Percentiles rank a stretch among this genome's conserved stretches.
phyloP scores from a whole-genome alignment of 140 eudicot species.

The Bidens hawaiensis region DNA sequence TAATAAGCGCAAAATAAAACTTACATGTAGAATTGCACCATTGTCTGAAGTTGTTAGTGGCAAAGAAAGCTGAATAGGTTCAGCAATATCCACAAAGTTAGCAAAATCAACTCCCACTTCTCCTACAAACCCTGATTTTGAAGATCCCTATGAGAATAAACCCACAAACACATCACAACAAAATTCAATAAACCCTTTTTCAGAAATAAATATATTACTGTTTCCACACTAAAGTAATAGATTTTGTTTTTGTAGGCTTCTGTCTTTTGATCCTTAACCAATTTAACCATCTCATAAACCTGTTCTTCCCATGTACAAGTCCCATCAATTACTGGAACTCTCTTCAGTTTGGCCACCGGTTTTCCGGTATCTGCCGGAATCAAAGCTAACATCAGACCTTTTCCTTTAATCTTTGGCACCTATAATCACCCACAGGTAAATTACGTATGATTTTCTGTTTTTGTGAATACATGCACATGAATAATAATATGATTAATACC shows the following conservation, averaged over 20 bases:
- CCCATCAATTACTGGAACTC: constrained; percentile 60
- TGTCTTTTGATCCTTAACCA: constrained; percentile 52
- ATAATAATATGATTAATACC: not conserved
- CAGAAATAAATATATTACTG: constrained; percentile 34
- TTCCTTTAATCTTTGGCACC: constrained; percentile 74
- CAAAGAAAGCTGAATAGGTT: constrained; percentile 47
- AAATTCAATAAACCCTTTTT: not conserved
- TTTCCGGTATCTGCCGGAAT: constrained; percentile 75
- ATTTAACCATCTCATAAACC: constrained; percentile 66
- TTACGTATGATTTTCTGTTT: no score
- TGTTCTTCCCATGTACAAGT: constrained; percentile 76
- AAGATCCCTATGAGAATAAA: constrained; percentile 68
- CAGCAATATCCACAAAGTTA: constrained; percentile 51
- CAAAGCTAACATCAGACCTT: constrained; percentile 61
- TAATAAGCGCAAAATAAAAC: constrained; percentile 1
- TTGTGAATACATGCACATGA: no score
- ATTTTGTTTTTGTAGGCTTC: constrained; percentile 55
- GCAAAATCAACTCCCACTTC: constrained; percentile 78
- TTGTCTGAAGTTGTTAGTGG: constrained; percentile 60
- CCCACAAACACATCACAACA: not conserved
- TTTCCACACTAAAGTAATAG: constrained; percentile 58
- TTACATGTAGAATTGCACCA: constrained; percentile 77
- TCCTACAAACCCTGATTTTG: constrained; percentile 66
- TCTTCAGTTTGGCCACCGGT: constrained; percentile 60
- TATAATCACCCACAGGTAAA: constrained; percentile 20